These are phyloP conservation scores for Arabidopsis hybrid DNA, from an alignment of 441 rosid genomes.

Conservation along the genomic window DNA sequence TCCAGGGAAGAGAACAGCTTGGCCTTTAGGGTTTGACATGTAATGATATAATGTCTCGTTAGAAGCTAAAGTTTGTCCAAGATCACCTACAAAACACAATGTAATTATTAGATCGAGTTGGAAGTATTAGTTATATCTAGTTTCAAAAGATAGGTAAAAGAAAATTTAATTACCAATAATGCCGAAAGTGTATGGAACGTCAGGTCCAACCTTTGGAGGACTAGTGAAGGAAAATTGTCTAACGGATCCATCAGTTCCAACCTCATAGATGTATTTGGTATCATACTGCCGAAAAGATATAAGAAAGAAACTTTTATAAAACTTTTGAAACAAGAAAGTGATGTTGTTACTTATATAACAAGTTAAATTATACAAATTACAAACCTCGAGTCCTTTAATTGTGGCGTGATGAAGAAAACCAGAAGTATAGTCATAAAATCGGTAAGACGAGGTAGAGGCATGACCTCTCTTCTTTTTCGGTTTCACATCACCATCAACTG, in stretches of 20 bases:
- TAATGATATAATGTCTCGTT: conserved; percentile 63
- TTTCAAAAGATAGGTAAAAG: background rate
- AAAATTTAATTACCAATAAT: conserved; percentile 52
- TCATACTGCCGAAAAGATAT: conserved; percentile 47
- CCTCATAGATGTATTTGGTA: conserved; percentile 59
- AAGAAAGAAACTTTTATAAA: background rate
- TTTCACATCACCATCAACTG: conserved; percentile 12
- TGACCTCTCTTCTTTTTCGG: conserved; percentile 34
- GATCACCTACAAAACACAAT: conserved; percentile 54
- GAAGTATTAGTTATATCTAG: background rate
- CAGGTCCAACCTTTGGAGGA: conserved; percentile 72
- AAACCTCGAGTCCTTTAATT: conserved; percentile 50
- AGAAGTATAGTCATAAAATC: conserved; percentile 59
- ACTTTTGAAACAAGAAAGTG: background rate
- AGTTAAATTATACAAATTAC: conserved; percentile 20
- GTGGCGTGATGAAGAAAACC: conserved; percentile 69
- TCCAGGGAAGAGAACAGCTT: conserved; percentile 61
- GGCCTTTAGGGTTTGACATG: conserved; percentile 53
- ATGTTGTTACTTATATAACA: conserved; percentile 1
- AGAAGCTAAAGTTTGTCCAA: conserved; percentile 72
- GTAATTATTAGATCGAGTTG: background rate
- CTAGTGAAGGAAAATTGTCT: conserved; percentile 62
- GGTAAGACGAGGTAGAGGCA: conserved; percentile 46
- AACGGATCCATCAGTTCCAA: conserved; percentile 48
- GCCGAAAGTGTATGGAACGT: conserved; percentile 75